Base-by-base conservation (phyloP, 2,329 filamentous ascomycete genomes). In the Dendryphion nanum region DNA sequence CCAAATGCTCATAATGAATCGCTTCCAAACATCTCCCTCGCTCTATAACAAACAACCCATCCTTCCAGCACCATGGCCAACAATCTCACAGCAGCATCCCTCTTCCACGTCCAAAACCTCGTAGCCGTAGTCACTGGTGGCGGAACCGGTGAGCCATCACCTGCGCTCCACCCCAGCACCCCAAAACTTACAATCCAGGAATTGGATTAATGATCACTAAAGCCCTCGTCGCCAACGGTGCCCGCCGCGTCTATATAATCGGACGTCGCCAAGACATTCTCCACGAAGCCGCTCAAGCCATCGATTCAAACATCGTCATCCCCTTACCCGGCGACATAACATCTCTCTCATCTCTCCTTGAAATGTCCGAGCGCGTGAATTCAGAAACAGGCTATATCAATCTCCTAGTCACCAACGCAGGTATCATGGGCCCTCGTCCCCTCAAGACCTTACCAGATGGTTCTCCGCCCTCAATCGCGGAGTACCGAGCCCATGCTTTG, bases 351-450 rank as follows among this genome's bases (percentile, higher is more conserved):
- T 47, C 44, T 1, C 45, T 56, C 13, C 28, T 48, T 19, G 30
- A 35, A 16, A 35, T 53, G 3, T 44, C 44, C 10, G 37, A 44
- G 8, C 41, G 33, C 6, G 31, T 56, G 8, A 33, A 35, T 16
- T 20, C 26, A 8, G 41, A 51, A 18, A 38, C 17, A 7, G 47
- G 51, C 28, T 50, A 47, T 30, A 37, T 55, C 16, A 49, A 58
- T 28, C 38, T 56, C 14, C 35, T 58, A 7, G 38, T 58, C 19
- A 48, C 51, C n/a, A 58, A 58, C 18, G 51, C 54, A 3, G 54
- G 54, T 18, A 45, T 48, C 18, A 50, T 47, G 41, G 53, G 52
- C 10, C 51, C 53, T 2, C 35, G 37, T 10, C 48, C 45, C 8
- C 37, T 53, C 28, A 53, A 50, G 35, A 13, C 40, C 8, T 26